Base-by-base conservation (phyloP, 176 grass and related monocot species). In the Musa itinerans region DNA sequence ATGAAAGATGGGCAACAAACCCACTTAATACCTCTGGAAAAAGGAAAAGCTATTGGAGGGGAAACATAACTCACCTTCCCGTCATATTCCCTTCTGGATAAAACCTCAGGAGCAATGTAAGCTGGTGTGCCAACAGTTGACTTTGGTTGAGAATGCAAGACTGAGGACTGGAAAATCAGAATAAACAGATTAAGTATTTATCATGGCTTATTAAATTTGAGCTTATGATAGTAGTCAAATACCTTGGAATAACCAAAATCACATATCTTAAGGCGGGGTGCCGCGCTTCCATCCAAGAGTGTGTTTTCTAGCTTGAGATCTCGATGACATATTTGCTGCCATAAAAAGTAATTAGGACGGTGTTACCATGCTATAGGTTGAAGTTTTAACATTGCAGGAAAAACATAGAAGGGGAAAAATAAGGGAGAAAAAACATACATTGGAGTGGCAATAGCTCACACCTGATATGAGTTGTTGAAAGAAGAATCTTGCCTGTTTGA, bases 191-290 rank as follows among this genome's bases (percentile, higher is more conserved):
- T 10, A 88, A 83, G 54, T 57, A 54, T 16, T 10, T 53, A 8
- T 55, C 2, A 55, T 13, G 13, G 15, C 20, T 23, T 15, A 54
- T 25, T 27, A 16, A 14, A 13, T 17, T 54, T 15, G 2, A 13
- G 23, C 52, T 54, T 34, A 24, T 26, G 17, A 27, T n/a, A 23
- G 16, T 49, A 63, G 26, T 76, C 4, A 52, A 21, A 29, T 88
- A 97, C 94, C 86, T 97, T 97, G 63, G 94, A 97, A 74, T 97
- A 97, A 81, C 94, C 94, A n/a, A 97, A 97, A 90, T 97, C 94
- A 34, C 94, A 97, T 69, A 96, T 96, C 89, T 96, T 96, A 48
- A 96, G 83, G 57, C 93, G 90, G 16, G 93, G 93, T 2, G 90
- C 94, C 56, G 79, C 52, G 73, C 94, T 97, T 11, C 90, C 94